Percentiles rank a stretch among this genome's conserved stretches.
Conservation (phyloP, 2,329 filamentous ascomycete species). For the Penicillium paneum region DNA sequence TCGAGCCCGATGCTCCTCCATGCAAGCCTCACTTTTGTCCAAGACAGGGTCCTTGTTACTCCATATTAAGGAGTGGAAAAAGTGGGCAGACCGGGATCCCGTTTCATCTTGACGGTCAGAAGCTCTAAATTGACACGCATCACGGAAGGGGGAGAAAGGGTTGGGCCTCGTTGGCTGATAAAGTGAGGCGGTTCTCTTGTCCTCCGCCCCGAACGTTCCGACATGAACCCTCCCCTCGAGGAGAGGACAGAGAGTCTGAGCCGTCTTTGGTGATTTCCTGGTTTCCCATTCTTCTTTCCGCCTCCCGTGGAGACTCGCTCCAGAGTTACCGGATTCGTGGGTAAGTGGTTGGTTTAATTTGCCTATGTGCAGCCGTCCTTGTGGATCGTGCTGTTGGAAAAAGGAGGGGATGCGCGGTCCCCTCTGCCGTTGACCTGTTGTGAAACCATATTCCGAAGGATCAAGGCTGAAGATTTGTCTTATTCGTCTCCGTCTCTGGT, state of each 20-base stretch:
- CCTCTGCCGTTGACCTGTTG: conserved; percentile 3
- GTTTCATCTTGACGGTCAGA: background rate
- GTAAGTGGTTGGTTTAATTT: conserved; percentile 4
- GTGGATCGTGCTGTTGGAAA: conserved; percentile 9
- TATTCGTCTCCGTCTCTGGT: conserved; percentile 10
- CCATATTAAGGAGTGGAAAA: background rate
- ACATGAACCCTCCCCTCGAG: conserved; percentile 7
- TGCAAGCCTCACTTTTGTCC: conserved; percentile 24
- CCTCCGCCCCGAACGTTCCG: conserved; percentile 18
- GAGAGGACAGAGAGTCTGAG: background rate
- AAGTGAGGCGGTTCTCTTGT: conserved; percentile 33
- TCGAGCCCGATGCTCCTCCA: conserved; percentile 11
- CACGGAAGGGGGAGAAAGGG: conserved; percentile 18
- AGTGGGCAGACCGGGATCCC: background rate
- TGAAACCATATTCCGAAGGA: conserved; percentile 17
- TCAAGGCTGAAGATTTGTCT: conserved; percentile 4
- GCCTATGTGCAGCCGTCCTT: background rate
- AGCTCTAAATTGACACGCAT: background rate
- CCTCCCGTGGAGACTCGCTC: background rate
- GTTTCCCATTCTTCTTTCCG: background rate
- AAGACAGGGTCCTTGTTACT: conserved; percentile 1
- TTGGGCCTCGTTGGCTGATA: conserved; percentile 30
- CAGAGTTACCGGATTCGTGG: conserved; percentile 3
- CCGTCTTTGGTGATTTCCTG: background rate
- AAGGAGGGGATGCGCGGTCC: conserved; percentile 3